phyloP scores from a whole-genome alignment of 1,284 basidiomycete genomes.

The Waitea zeae region DNA sequence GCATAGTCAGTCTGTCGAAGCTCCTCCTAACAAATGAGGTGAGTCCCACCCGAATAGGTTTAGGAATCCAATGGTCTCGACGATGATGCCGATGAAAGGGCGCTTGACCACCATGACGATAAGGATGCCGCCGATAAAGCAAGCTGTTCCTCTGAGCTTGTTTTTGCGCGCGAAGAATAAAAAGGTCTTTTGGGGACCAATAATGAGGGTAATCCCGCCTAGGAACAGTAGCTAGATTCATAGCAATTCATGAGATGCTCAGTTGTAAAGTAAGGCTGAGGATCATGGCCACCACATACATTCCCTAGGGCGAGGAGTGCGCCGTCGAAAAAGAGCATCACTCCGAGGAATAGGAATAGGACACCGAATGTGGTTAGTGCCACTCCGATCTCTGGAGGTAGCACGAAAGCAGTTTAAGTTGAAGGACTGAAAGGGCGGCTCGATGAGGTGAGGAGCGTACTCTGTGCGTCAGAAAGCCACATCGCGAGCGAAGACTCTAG shows the following conservation, averaged over 20 bases:
- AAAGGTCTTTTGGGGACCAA: slow-evolving; percentile 91
- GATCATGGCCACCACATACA: slow-evolving; percentile 34
- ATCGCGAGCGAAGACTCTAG: too few relatives aligned
- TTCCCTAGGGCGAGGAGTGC: slow-evolving; percentile 95
- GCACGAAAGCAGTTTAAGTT: too few relatives aligned
- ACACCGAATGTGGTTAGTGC: slow-evolving; percentile 95
- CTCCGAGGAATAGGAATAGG: slow-evolving; percentile 91
- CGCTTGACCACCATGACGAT: slow-evolving; percentile 79
- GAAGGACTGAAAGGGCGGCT: too few relatives aligned
- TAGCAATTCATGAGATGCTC: not conserved
- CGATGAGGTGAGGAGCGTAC: too few relatives aligned
- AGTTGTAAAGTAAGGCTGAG: slow-evolving; percentile 1
- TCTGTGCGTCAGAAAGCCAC: too few relatives aligned
- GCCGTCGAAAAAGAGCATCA: slow-evolving; percentile 94
- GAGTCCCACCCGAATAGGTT: slow-evolving; percentile 88
- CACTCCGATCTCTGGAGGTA: slow-evolving; percentile 93
- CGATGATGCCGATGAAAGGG: slow-evolving; percentile 84
- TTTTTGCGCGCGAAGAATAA: slow-evolving; percentile 96
- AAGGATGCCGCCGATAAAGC: slow-evolving; percentile 80
- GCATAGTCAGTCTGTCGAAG: too few relatives aligned
- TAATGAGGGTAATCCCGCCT: slow-evolving; percentile 83
- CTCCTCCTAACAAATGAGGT: not conserved
- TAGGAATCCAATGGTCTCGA: slow-evolving; percentile 93
- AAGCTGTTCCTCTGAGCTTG: slow-evolving; percentile 87
- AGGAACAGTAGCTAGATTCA: slow-evolving; percentile 73